phyloP scores from a whole-genome alignment of 768 basidiomycete genomes.

The Chalciporus sphaerocephalus region DNA sequence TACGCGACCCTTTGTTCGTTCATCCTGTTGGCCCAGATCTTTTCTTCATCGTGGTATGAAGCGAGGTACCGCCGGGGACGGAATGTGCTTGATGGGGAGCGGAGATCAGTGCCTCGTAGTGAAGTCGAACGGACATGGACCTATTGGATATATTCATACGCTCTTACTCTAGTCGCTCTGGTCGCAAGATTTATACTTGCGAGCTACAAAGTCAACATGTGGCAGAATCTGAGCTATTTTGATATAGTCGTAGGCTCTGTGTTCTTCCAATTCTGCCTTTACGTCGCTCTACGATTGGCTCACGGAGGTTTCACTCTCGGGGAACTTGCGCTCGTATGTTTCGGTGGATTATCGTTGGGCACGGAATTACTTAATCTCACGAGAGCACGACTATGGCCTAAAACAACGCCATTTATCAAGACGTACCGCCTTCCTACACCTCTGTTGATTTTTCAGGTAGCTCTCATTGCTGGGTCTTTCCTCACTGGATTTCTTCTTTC shows the following conservation, averaged over 20 bases:
- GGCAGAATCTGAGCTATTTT: conserved; percentile 73
- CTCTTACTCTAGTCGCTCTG: conserved; percentile 47
- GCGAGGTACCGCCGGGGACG: conserved; percentile 40
- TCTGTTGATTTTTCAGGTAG: conserved; percentile 85
- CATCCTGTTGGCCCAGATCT: conserved; percentile 74
- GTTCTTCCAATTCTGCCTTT: conserved; percentile 90
- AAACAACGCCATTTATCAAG: conserved; percentile 77
- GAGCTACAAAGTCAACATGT: conserved; percentile 46
- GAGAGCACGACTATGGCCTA: conserved; percentile 71
- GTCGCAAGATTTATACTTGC: conserved; percentile 46
- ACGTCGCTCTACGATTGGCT: conserved; percentile 83
- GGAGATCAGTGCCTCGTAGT: conserved; percentile 71
- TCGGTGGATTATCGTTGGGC: conserved; percentile 80
- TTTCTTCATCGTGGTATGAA: conserved; percentile 75
- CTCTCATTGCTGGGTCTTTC: conserved; percentile 87
- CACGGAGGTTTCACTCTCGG: conserved; percentile 95
- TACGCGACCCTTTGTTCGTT: conserved; percentile 77
- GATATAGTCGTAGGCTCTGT: conserved; percentile 69
- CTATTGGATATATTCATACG: conserved; percentile 61
- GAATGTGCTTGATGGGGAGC: conserved; percentile 58
- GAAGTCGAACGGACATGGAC: conserved; percentile 59
- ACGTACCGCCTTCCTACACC: conserved; percentile 93
- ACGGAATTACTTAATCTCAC: conserved; percentile 87
- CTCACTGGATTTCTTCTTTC: conserved; percentile 93
- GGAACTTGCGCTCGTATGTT: conserved; percentile 84